A percentile compares a stretch with the other conserved stretches of the same genome.
phyloP scores from a whole-genome alignment of 345 rosid species.

The Sonneratia alba region DNA sequence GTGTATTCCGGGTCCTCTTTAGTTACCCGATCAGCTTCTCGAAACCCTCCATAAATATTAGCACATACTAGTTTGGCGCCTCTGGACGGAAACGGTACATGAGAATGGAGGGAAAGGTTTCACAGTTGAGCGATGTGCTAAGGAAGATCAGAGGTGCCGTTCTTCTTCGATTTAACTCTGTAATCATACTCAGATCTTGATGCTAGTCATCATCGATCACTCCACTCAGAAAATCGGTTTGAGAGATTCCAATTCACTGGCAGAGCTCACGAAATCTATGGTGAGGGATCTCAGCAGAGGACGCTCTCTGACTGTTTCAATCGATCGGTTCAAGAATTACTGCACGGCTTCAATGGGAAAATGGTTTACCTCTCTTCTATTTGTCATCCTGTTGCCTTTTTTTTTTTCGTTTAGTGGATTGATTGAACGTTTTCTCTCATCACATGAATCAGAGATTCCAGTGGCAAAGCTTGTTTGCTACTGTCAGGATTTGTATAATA shows the following conservation, averaged over 20 bases:
- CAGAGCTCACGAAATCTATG: slow-evolving; percentile 53
- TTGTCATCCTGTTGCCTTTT: too few species aligned
- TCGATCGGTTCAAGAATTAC: slow-evolving; percentile 54
- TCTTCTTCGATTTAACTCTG: background rate
- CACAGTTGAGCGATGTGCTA: slow-evolving; percentile 28
- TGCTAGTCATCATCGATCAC: background rate
- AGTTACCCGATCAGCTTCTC: background rate
- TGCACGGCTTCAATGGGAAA: slow-evolving; percentile 36
- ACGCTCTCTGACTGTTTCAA: slow-evolving; percentile 34
- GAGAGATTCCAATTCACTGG: slow-evolving; percentile 2
- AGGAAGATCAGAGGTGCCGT: slow-evolving; percentile 45
- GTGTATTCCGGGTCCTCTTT: background rate
- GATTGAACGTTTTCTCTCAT: background rate
- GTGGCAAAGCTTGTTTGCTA: background rate
- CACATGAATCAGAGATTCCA: background rate
- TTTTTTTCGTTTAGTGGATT: background rate
- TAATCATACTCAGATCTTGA: background rate
- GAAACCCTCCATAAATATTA: background rate
- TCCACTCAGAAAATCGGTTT: background rate
- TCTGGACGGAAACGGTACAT: background rate
- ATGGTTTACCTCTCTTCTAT: slow-evolving; percentile 28
- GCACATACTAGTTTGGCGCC: background rate
- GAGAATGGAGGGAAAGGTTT: slow-evolving; percentile 55
- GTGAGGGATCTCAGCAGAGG: slow-evolving; percentile 40
- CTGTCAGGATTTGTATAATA: too few species aligned